Base-by-base conservation (phyloP, 352 stramenopile genomes). In the Phytophthora litchii region DNA sequence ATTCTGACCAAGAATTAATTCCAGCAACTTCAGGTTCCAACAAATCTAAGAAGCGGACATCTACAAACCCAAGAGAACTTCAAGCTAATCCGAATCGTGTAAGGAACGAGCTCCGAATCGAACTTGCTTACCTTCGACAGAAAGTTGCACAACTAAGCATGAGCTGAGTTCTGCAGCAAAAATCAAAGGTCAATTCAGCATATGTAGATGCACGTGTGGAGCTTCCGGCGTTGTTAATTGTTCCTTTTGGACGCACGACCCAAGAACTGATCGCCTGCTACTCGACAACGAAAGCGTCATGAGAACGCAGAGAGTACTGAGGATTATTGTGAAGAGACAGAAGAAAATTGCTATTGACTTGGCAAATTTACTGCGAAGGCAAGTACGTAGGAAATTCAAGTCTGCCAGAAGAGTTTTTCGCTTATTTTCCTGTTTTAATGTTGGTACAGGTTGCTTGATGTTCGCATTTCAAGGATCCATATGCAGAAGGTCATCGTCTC, bases 311-410 rank as follows among this genome's bases (percentile, higher is more conserved):
- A 75, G 43, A 52, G 59, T 20, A 1, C 27, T 76, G 11, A 72
- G 55, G 20, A 21, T 60, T 6, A 21, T 75, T 50, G 46, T 84
- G 19, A 65, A 79, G 32, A 62, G 62, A 16, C 71, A 84, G 43
- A 57, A 76, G 45, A 70, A 72, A 20, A 48, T 74, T 1, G 63
- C 60, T 5, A 69, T 53, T 35, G 67, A 54, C n/a, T 60, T 84
- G 17, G 65, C 66, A 31, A 54, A 41, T 37, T 23, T 78, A 4
- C 40, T 78, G 17, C 56, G 54, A 25, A 64, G 60, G n/a, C 56
- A 43, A 53, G 37, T 59, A n/a, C n/a, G n/a, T n/a, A n/a, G n/a
- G n/a, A n/a, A n/a, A n/a, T n/a, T n/a, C n/a, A n/a, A n/a, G n/a
- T n/a, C 23, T 27, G 23, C 5, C 23, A 27, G 23, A 27, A 27